Evolutionary conservation across 2,329 filamentous ascomycete genomes (phyloP).

Genomic region (Fusarium papillatum): DNA sequence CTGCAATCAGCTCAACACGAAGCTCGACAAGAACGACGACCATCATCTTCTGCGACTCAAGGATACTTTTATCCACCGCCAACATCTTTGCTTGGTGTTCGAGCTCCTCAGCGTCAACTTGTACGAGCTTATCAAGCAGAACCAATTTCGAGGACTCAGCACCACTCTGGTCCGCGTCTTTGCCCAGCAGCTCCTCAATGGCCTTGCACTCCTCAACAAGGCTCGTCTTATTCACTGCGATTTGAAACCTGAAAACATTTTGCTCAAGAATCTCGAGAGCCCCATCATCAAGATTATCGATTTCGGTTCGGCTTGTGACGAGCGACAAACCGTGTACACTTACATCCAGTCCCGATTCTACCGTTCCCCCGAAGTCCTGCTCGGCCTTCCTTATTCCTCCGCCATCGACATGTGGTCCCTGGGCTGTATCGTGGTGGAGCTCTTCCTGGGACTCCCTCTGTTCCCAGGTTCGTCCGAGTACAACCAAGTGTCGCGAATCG

Average conservation of each 20-base stretch:
- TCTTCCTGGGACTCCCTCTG: constrained; percentile 93
- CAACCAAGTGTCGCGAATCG: constrained; percentile 96
- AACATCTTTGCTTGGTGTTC: constrained; percentile 97
- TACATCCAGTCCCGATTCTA: constrained; percentile 99
- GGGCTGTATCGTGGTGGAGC: constrained; percentile 97
- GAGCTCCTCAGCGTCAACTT: constrained; percentile 97
- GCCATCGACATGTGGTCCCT: constrained; percentile 99
- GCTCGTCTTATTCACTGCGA: constrained; percentile 98
- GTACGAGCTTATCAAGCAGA: constrained; percentile 99
- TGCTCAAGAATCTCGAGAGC: constrained; percentile 97
- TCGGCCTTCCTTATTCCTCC: constrained; percentile 97
- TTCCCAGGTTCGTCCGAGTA: constrained; percentile 99
- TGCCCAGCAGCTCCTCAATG: constrained; percentile 95
- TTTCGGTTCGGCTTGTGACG: constrained; percentile 98
- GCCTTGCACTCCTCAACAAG: constrained; percentile 92
- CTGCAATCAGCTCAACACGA: constrained; percentile 84
- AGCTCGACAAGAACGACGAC: constrained; percentile 99
- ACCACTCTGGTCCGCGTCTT: constrained; percentile 98
- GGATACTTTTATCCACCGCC: constrained; percentile 97
- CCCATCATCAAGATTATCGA: constrained; percentile 99
- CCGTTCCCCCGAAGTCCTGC: constrained; percentile 92
- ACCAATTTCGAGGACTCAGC: constrained; percentile 97
- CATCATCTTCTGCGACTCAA: constrained; percentile 95
- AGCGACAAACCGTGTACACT: constrained; percentile 98
- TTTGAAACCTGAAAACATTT: constrained; percentile 97